Base-by-base conservation (phyloP, 2,329 filamentous ascomycete genomes). In the Cladosporium sp. region DNA sequence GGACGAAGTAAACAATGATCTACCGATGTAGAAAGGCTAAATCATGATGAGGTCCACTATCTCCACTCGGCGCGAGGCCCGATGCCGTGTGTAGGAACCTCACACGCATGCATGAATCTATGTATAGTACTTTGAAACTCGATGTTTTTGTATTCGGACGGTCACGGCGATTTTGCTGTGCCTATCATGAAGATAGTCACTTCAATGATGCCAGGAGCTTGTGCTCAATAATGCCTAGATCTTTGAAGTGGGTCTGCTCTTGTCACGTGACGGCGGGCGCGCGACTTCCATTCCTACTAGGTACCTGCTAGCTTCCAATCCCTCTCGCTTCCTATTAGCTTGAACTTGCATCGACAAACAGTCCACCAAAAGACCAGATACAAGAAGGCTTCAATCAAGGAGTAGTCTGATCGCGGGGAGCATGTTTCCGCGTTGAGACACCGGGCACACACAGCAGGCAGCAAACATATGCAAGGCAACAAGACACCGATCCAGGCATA, bases 401-500 rank as follows among this genome's bases (percentile, higher is more conserved):
- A 8, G n/a, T 13, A 13, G 1, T 21, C 32, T 21, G 25, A 28
- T 13, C 8, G 18, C 51, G 28, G 51, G 26, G 18, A 28, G 51
- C 48, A 25, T 25, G 23, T 14, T 32, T 30, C 51, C n/a, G 25
- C 51, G 21, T 54, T 54, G 26, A 54, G 51, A n/a, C 51, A 53
- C 49, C 49, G 16, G 16, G n/a, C 18, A 46, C 39, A 46, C 39
- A 23, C 39, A 46, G 39, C 39, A 46, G 39, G 39, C 39, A 46
- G n/a, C 39, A 46, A 46, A n/a, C n/a, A 3, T 46, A n/a, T 21
- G 39, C n/a, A 28, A 54, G 51, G 51, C 51, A 54, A 54, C 51
- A 54, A 32, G 7, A 54, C 26, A 54, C 11, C 69, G 28, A 11
- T n/a, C 21, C 11, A 18, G 16, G 51, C 51, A 54, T 54, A 54